phyloP scores from a whole-genome alignment of 2,329 filamentous ascomycete species.

The Cephalotrichum gorgonifer region DNA sequence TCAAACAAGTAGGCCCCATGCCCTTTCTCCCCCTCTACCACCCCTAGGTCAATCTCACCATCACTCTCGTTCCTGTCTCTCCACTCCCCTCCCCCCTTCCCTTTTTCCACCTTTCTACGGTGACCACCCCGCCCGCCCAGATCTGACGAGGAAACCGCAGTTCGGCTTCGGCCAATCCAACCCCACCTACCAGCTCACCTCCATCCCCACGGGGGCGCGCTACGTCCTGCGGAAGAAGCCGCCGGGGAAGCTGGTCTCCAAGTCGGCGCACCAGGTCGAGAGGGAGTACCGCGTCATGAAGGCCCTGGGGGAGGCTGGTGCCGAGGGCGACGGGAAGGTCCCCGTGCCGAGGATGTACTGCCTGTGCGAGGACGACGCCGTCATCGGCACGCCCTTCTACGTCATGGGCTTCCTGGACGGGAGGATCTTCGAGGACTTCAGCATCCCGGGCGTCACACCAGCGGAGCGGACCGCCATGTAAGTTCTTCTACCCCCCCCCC shows the following conservation, averaged over 20 bases:
- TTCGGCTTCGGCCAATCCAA: constrained; percentile 98
- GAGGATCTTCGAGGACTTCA: constrained; percentile 82
- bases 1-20: constrained; percentile 62
- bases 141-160: constrained; percentile 30
- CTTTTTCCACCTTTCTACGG: not conserved
- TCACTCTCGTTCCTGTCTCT: no score
- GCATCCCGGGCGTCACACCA: constrained; percentile 61
- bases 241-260: constrained; percentile 84
- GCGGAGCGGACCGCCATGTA: constrained; percentile 61
- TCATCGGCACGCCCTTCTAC: constrained; percentile 90
- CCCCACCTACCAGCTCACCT: constrained; percentile 86
- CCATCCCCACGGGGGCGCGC: constrained; percentile 48
- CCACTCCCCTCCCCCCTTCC: constrained; percentile 1
- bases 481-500: not conserved
- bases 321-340: not conserved
- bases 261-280: constrained; percentile 93
- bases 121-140: not conserved
- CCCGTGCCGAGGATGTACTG: constrained; percentile 76
- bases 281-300: constrained; percentile 87
- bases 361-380: constrained; percentile 69
- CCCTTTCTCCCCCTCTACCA: not conserved
- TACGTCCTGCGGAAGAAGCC: constrained; percentile 97
- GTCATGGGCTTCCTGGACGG: constrained; percentile 95
- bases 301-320: constrained; percentile 62
- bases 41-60: no score